Evolutionary conservation across 306 rosid genomes (phyloP).

Genomic region (Adenanthera pavonina): DNA sequence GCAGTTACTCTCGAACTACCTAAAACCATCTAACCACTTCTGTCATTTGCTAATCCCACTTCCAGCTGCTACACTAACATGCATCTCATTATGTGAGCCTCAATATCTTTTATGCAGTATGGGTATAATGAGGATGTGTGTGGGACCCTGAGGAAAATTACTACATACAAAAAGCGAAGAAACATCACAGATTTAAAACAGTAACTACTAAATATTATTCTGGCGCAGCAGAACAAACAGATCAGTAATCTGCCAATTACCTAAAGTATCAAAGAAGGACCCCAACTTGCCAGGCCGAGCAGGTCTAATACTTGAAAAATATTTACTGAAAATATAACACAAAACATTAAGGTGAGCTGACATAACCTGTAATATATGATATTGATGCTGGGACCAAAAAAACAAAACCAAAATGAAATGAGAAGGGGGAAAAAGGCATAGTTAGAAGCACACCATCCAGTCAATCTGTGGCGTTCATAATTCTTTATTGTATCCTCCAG

Average conservation of each 20-base stretch:
- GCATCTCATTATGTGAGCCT: not conserved
- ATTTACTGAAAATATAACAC: conserved; percentile 72
- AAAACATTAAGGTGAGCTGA: conserved; percentile 33
- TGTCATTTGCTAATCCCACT: not conserved
- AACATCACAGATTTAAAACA: conserved; percentile 2
- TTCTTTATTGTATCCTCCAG: conserved; percentile 89
- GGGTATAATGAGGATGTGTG: not conserved
- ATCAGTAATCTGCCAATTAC: conserved; percentile 49
- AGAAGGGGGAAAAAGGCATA: not conserved
- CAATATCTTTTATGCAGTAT: conserved; percentile 16
- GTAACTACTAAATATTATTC: not conserved
- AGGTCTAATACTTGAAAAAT: conserved; percentile 78
- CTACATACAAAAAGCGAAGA: not conserved
- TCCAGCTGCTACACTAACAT: not conserved
- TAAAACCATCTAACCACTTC: not conserved
- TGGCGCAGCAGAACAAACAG: conserved; percentile 18
- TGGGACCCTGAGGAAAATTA: not conserved
- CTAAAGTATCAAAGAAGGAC: conserved; percentile 68
- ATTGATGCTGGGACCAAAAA: conserved; percentile 14
- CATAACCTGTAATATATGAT: conserved; percentile 34
- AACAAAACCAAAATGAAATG: not conserved
- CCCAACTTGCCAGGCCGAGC: conserved; percentile 78
- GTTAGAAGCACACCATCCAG: conserved; percentile 82
- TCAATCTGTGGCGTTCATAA: conserved; percentile 73
- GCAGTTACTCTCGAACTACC: not conserved